Evolutionary conservation across 2,329 filamentous ascomycete genomes (phyloP).

Genomic region (Westerdykella aurantiaca): DNA sequence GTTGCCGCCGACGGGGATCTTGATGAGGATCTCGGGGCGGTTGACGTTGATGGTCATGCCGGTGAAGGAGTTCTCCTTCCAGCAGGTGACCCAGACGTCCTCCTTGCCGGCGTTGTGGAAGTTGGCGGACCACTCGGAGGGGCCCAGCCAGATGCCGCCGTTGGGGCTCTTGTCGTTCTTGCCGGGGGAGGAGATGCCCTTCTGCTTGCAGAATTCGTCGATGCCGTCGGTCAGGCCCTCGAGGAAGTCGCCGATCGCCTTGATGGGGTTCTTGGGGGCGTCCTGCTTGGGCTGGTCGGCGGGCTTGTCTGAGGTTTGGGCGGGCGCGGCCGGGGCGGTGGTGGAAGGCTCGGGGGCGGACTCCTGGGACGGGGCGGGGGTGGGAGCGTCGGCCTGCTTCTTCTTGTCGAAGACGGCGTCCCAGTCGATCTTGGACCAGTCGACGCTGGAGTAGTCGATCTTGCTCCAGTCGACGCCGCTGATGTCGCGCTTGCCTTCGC

Average conservation of each 20-base stretch:
- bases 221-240: slow-evolving; percentile 16
- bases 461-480: slow-evolving; percentile 26
- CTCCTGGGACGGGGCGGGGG: slow-evolving; percentile 8
- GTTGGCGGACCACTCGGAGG: slow-evolving; percentile 28
- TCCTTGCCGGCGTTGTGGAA: slow-evolving; percentile 33
- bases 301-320: neutral
- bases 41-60: slow-evolving; percentile 35
- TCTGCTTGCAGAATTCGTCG: slow-evolving; percentile 12
- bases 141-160: slow-evolving; percentile 34
- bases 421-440: slow-evolving; percentile 27
- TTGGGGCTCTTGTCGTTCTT: slow-evolving; percentile 25
- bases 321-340: slow-evolving; percentile 1
- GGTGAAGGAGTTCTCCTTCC: slow-evolving; percentile 29
- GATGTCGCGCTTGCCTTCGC: slow-evolving; percentile 27
- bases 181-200: slow-evolving; percentile 20
- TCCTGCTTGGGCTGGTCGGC: slow-evolving; percentile 7
- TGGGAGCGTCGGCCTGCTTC: slow-evolving; percentile 4
- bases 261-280: slow-evolving; percentile 4
- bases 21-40: slow-evolving; percentile 35
- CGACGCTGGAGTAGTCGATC: slow-evolving; percentile 22
- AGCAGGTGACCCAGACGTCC: slow-evolving; percentile 33
- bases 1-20: slow-evolving; percentile 33
- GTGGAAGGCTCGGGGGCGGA: slow-evolving; percentile 6
- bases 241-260: slow-evolving; percentile 11
- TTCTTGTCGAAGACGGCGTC: slow-evolving; percentile 9